Conservation (phyloP, 345 rosid species). For the Salix caprea region DNA sequence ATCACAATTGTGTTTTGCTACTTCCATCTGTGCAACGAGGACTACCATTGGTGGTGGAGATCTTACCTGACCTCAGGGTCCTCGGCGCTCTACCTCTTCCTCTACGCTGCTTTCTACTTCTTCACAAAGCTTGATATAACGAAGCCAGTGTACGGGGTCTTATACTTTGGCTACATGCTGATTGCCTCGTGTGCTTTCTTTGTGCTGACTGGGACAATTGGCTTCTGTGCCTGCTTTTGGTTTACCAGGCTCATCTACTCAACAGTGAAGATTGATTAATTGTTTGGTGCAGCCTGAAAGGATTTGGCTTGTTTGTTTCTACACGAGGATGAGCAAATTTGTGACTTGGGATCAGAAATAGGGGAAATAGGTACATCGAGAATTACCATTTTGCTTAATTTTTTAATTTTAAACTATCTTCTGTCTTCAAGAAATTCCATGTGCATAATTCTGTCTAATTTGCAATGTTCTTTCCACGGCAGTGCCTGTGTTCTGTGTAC, state of each 20-base stretch:
- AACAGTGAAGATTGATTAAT: slow-evolving; percentile 68
- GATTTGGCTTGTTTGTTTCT: not conserved
- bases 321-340: not conserved
- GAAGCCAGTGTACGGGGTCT: slow-evolving; percentile 63
- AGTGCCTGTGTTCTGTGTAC: not conserved
- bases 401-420: slow-evolving; percentile 13
- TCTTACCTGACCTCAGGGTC: slow-evolving; percentile 87
- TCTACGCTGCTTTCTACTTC: slow-evolving; percentile 84
- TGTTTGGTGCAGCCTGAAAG: not conserved
- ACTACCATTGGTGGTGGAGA: slow-evolving; percentile 98
- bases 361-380: not conserved
- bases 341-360: slow-evolving; percentile 5
- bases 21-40: slow-evolving; percentile 93
- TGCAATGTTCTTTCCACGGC: not conserved
- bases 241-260: slow-evolving; percentile 88
- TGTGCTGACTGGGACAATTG: slow-evolving; percentile 72
- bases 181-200: slow-evolving; percentile 73
- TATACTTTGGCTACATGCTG: slow-evolving; percentile 90
- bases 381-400: slow-evolving; percentile 12
- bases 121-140: slow-evolving; percentile 88
- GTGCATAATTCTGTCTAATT: not conserved
- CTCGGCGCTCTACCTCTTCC: slow-evolving; percentile 80
- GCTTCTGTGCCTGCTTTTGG: slow-evolving; percentile 91
- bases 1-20: slow-evolving; percentile 88
- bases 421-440: not conserved